Base-by-base conservation (phyloP, 106 monocot species). In the Acorus gramineus region DNA sequence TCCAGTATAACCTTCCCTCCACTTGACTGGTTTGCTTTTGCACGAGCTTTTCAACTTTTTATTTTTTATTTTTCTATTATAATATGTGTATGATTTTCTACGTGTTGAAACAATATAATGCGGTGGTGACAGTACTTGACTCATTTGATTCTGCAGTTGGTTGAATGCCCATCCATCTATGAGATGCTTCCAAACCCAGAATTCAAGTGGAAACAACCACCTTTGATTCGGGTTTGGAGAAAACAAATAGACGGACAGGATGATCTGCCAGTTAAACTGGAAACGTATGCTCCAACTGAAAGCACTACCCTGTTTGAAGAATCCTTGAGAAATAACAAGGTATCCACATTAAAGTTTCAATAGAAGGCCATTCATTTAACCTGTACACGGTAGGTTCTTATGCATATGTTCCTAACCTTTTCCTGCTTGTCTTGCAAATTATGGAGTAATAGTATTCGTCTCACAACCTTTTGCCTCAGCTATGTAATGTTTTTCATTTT, bases 161-260 rank as follows among this genome's bases (percentile, higher is more conserved):
- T 94, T 69, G 93, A 86, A 66, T 94, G 93, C 65, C 93, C 93
- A 56, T 94, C 93, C 58, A 75, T 94, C 42, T 94, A 94, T 47
- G 93, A 94, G 71, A 79, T 94, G 86, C 66, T 94, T 61, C 81
- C 89, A 47, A 86, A 86, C 62, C 77, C 86, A 66, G 58, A 71
- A 12, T 94, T 94, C 61, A 66, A 73, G 9, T 94, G 93, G 93
- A 82, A 84, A 56, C 52, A 64, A 9, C 62, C 77, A 45, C 93
- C 93, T 56, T 4, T 80, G 11, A 49, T 94, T 65, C 74, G 78
- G 45, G 84, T 94, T 47, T 89, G 93, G 93, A 58, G 68, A 55
- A 84, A 89, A 61, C 56, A 73, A 50, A 63, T 77, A 53, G 83
- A 71, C 49, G 75, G 65, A 3, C 49, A 75, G 13, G 76, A 74